These are phyloP conservation scores for Alternaria sp. DNA, from an alignment of 2,329 filamentous ascomycete genomes.

Conservation along the genomic window DNA sequence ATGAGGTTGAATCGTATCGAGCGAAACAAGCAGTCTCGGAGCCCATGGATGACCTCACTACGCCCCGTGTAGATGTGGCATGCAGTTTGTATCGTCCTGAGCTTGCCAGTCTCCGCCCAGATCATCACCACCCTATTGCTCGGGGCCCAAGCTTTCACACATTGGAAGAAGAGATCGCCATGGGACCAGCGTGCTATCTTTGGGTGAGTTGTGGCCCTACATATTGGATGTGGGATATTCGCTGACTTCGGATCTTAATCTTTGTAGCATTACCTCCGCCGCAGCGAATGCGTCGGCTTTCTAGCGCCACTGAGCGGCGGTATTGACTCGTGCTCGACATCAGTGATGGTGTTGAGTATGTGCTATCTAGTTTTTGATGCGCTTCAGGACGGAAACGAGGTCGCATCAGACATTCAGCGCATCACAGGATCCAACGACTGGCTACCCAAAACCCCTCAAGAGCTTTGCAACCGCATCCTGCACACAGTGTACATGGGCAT, in stretches of 20 bases:
- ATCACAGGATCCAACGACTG: slow-evolving; percentile 60
- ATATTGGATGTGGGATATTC: no score
- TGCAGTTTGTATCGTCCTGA: slow-evolving; percentile 61
- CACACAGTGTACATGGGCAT: slow-evolving; percentile 53
- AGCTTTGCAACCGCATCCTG: slow-evolving; percentile 65
- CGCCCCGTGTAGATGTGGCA: slow-evolving; percentile 47
- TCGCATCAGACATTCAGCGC: slow-evolving; percentile 60
- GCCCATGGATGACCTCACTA: background rate
- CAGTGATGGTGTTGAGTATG: slow-evolving; percentile 49
- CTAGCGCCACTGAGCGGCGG: slow-evolving; percentile 65
- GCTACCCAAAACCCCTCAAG: slow-evolving; percentile 64
- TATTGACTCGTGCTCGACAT: slow-evolving; percentile 60
- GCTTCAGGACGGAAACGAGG: slow-evolving; percentile 58
- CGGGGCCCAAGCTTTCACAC: slow-evolving; percentile 40
- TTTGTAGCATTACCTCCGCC: slow-evolving; percentile 57
- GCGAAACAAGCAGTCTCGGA: slow-evolving; percentile 55
- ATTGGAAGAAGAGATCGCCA: slow-evolving; percentile 68
- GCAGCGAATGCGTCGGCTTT: slow-evolving; percentile 61
- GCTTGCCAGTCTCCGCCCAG: slow-evolving; percentile 52
- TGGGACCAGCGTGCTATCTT: slow-evolving; percentile 69
- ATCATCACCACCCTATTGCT: slow-evolving; percentile 53
- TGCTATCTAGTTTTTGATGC: slow-evolving; percentile 63
- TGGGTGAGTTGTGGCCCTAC: slow-evolving; percentile 52
- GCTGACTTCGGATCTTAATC: no score
- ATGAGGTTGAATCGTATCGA: slow-evolving; percentile 71